Base-by-base conservation (phyloP, 331 rosid genomes). In the Ulmus americana region DNA sequence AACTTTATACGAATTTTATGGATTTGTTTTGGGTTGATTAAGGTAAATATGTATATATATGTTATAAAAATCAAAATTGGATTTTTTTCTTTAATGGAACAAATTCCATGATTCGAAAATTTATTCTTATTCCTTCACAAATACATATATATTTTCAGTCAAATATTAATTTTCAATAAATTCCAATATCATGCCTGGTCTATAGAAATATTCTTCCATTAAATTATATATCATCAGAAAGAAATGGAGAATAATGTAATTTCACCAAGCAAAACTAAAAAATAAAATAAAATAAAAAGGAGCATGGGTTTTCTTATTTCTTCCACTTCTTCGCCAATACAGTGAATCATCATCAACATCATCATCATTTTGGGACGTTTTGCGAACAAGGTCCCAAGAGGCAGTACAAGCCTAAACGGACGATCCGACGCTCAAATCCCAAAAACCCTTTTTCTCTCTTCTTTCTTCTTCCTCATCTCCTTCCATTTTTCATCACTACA, bases 331-430 rank as follows among this genome's bases (percentile, higher is more conserved):
- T 71, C 38, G 38, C 12, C 6, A 42, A 13, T 57, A 38, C 50
- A 48, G 22, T 61, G n/a, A 16, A 43, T 50, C 16, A 59, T 45
- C 63, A 51, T 61, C 54, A 61, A 20, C 81, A 75, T 77, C 81
- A 65, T 46, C 65, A 65, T 71, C 78, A 69, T 77, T 64, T 80
- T 84, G 91, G 84, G 80, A 82, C 77, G 80, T 79, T 28, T 28
- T 73, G 86, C 43, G 70, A 82, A 69, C 70, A 61, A 81, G 85
- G 84, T 84, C 91, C 84, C 82, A 75, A 81, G 77, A 79, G 83
- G 68, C 92, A 69, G 78, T 75, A 76, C 80, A 70, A 13, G 76
- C 75, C 72, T 65, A 79, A 82, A 70, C 88, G 76, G 95, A 87
- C 86, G 91, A 81, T 87, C 88, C 82, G 76, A 80, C 80, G 78